Percentiles rank a stretch among this genome's conserved stretches.
Evolutionary conservation across 352 stramenopile species (phyloP).

Genomic region (Peronospora tabacina): DNA sequence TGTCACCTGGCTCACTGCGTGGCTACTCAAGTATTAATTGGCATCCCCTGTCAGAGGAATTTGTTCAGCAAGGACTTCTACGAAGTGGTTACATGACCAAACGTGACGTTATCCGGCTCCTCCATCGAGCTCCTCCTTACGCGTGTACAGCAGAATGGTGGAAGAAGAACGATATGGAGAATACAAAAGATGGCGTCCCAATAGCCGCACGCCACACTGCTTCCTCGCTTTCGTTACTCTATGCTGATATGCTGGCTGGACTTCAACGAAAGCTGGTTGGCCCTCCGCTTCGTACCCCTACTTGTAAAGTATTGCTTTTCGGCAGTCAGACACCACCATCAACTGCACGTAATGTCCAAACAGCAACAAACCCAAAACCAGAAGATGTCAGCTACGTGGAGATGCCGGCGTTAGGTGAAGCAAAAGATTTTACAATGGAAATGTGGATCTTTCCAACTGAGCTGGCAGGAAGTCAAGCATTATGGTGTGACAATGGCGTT

Average conservation of each 20-base stretch:
- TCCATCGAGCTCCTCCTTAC: slow-evolving; percentile 56
- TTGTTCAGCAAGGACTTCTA: slow-evolving; percentile 69
- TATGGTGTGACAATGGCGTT: slow-evolving; percentile 72
- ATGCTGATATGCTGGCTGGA: slow-evolving; percentile 58
- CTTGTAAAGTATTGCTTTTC: slow-evolving; percentile 59
- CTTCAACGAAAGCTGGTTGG: slow-evolving; percentile 52
- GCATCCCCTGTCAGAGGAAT: slow-evolving; percentile 69
- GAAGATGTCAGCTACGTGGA: slow-evolving; percentile 64
- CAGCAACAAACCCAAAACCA: slow-evolving; percentile 28
- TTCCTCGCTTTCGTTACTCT: slow-evolving; percentile 69
- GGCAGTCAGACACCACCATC: slow-evolving; percentile 26
- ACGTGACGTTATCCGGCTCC: slow-evolving; percentile 59
- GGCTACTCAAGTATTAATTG: slow-evolving; percentile 54
- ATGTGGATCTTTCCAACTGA: slow-evolving; percentile 74
- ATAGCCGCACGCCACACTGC: slow-evolving; percentile 44
- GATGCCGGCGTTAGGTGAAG: slow-evolving; percentile 49
- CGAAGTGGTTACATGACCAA: slow-evolving; percentile 67
- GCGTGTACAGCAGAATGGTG: slow-evolving; percentile 50
- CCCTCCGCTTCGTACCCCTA: slow-evolving; percentile 13
- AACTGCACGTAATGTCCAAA: slow-evolving; percentile 14
- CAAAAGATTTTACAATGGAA: slow-evolving; percentile 67
- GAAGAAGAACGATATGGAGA: slow-evolving; percentile 38
- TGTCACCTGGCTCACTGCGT: slow-evolving; percentile 1
- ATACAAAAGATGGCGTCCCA: slow-evolving; percentile 8
- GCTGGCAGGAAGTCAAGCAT: slow-evolving; percentile 48